Evolutionary conservation across 2,329 filamentous ascomycete species (phyloP).

Genomic region (Drechslerella stenobrocha): DNA sequence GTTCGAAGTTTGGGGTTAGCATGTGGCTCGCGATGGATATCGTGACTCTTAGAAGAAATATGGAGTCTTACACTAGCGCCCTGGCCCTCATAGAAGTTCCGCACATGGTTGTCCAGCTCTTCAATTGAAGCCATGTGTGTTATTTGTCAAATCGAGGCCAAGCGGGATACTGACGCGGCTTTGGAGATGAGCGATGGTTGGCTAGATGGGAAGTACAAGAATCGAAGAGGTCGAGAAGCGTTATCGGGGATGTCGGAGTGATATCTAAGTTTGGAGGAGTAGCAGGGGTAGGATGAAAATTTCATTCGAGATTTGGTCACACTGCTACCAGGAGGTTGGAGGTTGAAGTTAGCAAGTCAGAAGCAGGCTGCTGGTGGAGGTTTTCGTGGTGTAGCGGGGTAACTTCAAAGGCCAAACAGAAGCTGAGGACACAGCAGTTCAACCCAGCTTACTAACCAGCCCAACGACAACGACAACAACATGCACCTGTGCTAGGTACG

Average conservation of each 20-base stretch:
- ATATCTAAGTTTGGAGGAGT: not conserved
- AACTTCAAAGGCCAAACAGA: not conserved
- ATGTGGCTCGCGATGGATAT: not conserved
- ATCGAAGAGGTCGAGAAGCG: not conserved
- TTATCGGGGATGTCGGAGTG: not conserved
- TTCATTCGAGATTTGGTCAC: constrained; percentile 1
- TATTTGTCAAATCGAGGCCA: constrained; percentile 13
- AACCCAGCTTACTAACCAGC: constrained; percentile 10
- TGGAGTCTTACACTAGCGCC: constrained; percentile 75
- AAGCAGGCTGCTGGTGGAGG: constrained; percentile 3
- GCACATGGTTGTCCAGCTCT: constrained; percentile 95
- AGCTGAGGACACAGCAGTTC: constrained; percentile 1
- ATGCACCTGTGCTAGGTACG: no score
- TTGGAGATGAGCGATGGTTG: not conserved
- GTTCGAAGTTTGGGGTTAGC: constrained; percentile 8
- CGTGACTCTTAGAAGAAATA: constrained; percentile 12
- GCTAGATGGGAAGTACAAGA: not conserved
- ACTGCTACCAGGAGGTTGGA: not conserved
- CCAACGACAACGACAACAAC: no score
- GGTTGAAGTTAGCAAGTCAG: not conserved
- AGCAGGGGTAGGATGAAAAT: constrained; percentile 1
- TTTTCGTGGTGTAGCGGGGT: constrained; percentile 7
- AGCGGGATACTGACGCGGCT: constrained; percentile 2
- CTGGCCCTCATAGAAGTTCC: constrained; percentile 94
- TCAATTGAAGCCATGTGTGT: constrained; percentile 61